Base-by-base conservation (phyloP, 306 rosid genomes). In the Medicago arabica region DNA sequence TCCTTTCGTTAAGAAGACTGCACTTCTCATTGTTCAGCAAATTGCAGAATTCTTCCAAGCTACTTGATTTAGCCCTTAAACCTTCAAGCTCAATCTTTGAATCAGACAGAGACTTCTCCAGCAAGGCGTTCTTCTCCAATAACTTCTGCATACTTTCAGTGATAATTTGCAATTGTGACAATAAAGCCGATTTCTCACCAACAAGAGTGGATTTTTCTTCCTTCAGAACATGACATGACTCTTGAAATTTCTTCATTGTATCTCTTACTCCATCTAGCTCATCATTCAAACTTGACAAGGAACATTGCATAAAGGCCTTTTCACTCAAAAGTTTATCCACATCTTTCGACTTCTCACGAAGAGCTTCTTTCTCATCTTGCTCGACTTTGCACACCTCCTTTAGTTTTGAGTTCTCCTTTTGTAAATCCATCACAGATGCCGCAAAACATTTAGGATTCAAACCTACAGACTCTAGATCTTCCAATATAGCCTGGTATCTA, bases 121-220 rank as follows among this genome's bases (percentile, higher is more conserved):
- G 86, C 69, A 80, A 80, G 72, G 90, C 75, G 83, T 92, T 96
- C 86, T 81, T 92, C 80, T 96, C 96, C 77, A 88, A 78, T 59
- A 87, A 89, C 78, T 86, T 87, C 85, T 90, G 89, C 97, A 96
- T 88, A 82, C 91, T 92, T 83, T 88, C 93, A 31, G 97, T 96
- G 75, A 89, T 81, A 75, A 79, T 77, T 81, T 96, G 96, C 74
- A 96, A 75, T 86, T 96, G 97, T 28, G 93, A 90, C 68, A 96
- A 87, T 49, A 96, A 78, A 68, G 87, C 54, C 60, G 89, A 82
- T 77, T 92, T 92, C 79, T 96, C 99, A 58, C 84, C 81, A 67
- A 76, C 87, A 69, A 96, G 89, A 78, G 41, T 69, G 11, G 94
- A 86, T 74, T 90, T 96, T 80, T 96, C 99, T 76, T 84, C 97